These are phyloP conservation scores for Blastocystis sp. DNA, from an alignment of 352 stramenopile genomes.

Conservation along the genomic window DNA sequence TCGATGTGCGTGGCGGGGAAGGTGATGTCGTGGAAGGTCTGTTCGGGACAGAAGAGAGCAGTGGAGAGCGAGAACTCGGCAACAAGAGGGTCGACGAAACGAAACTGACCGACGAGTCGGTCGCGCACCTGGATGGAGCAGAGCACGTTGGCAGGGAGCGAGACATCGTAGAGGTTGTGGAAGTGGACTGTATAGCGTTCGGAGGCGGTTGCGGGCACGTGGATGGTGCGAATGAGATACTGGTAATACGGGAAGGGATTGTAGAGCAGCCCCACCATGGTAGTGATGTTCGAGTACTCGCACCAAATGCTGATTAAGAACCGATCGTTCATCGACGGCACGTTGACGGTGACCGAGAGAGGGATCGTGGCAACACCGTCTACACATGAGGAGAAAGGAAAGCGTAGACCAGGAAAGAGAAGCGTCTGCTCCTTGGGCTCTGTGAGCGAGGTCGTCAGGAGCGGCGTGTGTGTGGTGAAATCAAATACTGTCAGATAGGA, in stretches of 20 bases:
- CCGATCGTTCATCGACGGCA: not conserved
- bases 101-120: not conserved
- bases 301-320: constrained; percentile 13
- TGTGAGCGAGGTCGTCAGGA: not conserved
- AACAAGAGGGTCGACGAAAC: not conserved
- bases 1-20: not conserved
- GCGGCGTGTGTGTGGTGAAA: not conserved
- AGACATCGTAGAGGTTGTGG: not conserved
- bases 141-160: not conserved
- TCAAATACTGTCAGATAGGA: constrained; percentile 21
- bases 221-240: constrained; percentile 2
- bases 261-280: constrained; percentile 17
- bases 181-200: constrained; percentile 20
- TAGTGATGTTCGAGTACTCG: not conserved
- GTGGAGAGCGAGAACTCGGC: not conserved
- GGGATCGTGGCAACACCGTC: not conserved
- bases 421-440: not conserved
- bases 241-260: constrained; percentile 34
- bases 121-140: not conserved
- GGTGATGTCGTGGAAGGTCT: not conserved
- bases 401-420: not conserved
- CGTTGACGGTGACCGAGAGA: not conserved
- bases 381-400: not conserved
- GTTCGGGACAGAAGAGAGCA: not conserved
- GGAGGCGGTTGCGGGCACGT: not conserved